Percentiles rank a stretch among this genome's conserved stretches.
Evolutionary conservation across 768 basidiomycete species (phyloP).

Genomic region (Lactarius psammicola): DNA sequence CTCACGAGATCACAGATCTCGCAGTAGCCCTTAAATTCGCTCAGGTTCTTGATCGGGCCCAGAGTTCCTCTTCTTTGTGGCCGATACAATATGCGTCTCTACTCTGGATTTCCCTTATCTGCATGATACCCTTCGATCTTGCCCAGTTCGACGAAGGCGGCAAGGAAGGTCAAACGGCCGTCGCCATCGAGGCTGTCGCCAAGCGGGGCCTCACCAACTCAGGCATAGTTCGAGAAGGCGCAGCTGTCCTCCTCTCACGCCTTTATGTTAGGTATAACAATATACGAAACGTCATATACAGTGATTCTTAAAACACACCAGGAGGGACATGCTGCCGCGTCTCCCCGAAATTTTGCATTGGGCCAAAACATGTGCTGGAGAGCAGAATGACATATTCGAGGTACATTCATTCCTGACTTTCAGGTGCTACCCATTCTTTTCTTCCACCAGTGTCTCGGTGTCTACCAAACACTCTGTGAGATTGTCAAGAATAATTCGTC

Average conservation of each 20-base stretch:
- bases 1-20: slow-evolving; percentile 85
- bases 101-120: slow-evolving; percentile 92
- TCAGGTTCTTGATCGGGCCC: slow-evolving; percentile 43
- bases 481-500: slow-evolving; percentile 62
- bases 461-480: slow-evolving; percentile 68
- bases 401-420: slow-evolving; percentile 6
- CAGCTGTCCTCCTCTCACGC: slow-evolving; percentile 75
- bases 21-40: slow-evolving; percentile 70
- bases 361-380: slow-evolving; percentile 9
- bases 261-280: slow-evolving; percentile 67
- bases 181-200: slow-evolving; percentile 54
- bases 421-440: slow-evolving; percentile 5
- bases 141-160: slow-evolving; percentile 73
- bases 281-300: slow-evolving; percentile 18
- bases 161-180: slow-evolving; percentile 52
- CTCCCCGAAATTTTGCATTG: slow-evolving; percentile 22
- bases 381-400: slow-evolving; percentile 24
- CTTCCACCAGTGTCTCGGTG: slow-evolving; percentile 58
- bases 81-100: slow-evolving; percentile 77
- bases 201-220: slow-evolving; percentile 59
- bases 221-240: slow-evolving; percentile 83
- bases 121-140: slow-evolving; percentile 91
- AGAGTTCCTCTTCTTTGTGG: slow-evolving; percentile 56
- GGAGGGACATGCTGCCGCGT: slow-evolving; percentile 49
- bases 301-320: slow-evolving; percentile 32